Conservation (phyloP, 1,284 basidiomycete genomes). For the Ustilago nuda region DNA sequence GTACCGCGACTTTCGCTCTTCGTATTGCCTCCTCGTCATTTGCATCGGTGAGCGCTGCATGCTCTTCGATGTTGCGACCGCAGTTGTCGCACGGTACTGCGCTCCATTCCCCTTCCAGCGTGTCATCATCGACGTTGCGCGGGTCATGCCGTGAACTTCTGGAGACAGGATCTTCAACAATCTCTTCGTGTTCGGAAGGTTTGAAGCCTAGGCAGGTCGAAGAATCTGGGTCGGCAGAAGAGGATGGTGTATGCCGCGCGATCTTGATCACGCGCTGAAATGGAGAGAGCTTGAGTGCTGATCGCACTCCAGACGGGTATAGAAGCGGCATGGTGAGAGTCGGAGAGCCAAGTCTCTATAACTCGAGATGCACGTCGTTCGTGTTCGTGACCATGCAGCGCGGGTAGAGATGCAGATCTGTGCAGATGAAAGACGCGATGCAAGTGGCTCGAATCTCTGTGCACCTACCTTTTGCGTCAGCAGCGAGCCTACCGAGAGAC, state of each 20-base stretch:
- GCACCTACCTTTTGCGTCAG: neutral
- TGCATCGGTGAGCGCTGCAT: constrained; percentile 74
- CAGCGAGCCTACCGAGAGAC: neutral
- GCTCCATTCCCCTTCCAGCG: constrained; percentile 27
- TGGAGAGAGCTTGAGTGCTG: constrained; percentile 26
- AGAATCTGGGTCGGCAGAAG: constrained; percentile 9
- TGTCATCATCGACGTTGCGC: constrained; percentile 27
- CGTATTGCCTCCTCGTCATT: constrained; percentile 71
- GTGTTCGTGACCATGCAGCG: constrained; percentile 2
- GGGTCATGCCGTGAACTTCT: constrained; percentile 25
- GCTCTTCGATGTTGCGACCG: constrained; percentile 78
- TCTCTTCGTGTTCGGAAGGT: constrained; percentile 37
- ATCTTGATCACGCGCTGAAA: constrained; percentile 46
- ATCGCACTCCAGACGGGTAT: constrained; percentile 41
- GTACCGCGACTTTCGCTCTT: constrained; percentile 80
- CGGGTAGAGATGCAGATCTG: neutral
- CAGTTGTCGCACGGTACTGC: constrained; percentile 71
- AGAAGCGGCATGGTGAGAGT: constrained; percentile 31
- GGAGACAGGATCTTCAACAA: constrained; percentile 32
- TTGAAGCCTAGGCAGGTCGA: constrained; percentile 34
- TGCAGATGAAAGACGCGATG: neutral
- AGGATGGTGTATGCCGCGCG: constrained; percentile 38
- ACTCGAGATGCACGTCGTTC: constrained; percentile 2
- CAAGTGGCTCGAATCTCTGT: neutral
- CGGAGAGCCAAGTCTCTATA: neutral